Conservation (phyloP, 139 green algal genomes). For the Coelastrella sp. region DNA sequence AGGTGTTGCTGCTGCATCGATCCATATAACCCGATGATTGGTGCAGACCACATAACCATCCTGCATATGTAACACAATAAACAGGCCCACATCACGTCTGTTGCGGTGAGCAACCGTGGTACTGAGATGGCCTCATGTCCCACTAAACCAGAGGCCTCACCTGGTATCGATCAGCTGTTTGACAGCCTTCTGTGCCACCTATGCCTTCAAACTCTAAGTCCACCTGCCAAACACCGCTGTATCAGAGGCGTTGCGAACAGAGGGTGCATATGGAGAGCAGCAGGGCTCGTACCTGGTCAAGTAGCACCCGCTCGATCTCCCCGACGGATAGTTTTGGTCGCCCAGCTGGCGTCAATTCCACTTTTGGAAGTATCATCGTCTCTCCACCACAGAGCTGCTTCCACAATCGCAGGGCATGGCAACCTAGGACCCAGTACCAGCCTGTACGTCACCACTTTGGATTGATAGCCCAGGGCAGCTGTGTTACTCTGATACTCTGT, state of each 20-base stretch:
- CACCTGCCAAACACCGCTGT: too few species aligned
- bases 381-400: neutral
- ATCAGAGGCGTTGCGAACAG: too few species aligned
- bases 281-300: constrained; percentile 67
- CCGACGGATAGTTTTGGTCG: constrained; percentile 66
- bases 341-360: constrained; percentile 64
- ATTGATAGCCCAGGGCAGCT: too few species aligned
- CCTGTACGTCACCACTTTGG: too few species aligned
- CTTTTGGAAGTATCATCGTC: constrained; percentile 58
- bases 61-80: constrained; percentile 49
- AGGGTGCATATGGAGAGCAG: neutral
- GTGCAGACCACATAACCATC: constrained; percentile 64
- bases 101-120: too few species aligned
- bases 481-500: too few species aligned
- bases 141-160: too few species aligned
- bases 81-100: too few species aligned
- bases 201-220: constrained; percentile 69
- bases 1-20: constrained; percentile 44
- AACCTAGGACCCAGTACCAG: too few species aligned
- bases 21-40: constrained; percentile 66
- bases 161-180: constrained; percentile 44
- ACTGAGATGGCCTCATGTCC: too few species aligned
- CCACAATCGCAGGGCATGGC: too few species aligned
- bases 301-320: constrained; percentile 73
- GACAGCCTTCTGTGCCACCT: constrained; percentile 61